These are phyloP conservation scores for Auricularia auricula-judae DNA, from an alignment of 768 basidiomycete genomes.

Conservation along the genomic window DNA sequence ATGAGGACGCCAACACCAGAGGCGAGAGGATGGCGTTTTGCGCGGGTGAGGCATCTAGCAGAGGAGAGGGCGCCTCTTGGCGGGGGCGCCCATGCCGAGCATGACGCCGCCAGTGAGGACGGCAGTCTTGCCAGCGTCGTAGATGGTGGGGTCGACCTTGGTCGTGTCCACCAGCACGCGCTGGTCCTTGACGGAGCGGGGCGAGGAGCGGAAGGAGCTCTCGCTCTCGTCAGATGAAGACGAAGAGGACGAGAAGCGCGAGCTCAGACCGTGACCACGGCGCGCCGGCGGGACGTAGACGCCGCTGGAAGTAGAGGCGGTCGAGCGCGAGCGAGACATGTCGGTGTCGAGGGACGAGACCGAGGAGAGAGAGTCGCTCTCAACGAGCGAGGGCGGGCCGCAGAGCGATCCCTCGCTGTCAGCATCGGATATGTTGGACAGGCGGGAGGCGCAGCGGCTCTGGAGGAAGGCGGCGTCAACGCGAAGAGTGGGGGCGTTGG, in stretches of 20 bases:
- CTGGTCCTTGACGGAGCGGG: constrained; percentile 30
- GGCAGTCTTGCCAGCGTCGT: constrained; percentile 72
- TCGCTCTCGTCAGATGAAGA: constrained; percentile 18
- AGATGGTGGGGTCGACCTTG: constrained; percentile 72
- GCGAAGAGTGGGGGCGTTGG: not conserved
- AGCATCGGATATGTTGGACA: constrained; percentile 1
- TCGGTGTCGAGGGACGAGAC: constrained; percentile 44
- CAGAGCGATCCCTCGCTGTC: constrained; percentile 1
- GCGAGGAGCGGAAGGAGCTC: constrained; percentile 21
- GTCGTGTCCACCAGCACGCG: constrained; percentile 63
- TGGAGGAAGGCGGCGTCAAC: not conserved
- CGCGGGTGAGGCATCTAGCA: not conserved
- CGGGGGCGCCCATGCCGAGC: constrained; percentile 42
- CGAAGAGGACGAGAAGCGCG: constrained; percentile 30
- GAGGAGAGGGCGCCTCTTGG: constrained; percentile 1
- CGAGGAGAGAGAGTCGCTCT: constrained; percentile 43
- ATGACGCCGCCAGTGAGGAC: constrained; percentile 82
- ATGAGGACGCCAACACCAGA: not conserved
- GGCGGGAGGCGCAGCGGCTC: not conserved
- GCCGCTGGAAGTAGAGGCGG: constrained; percentile 23
- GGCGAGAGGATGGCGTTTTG: not conserved
- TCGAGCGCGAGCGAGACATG: constrained; percentile 49
- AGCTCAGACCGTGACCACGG: constrained; percentile 26
- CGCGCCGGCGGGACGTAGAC: constrained; percentile 52
- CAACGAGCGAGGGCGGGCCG: constrained; percentile 15